Evolutionary conservation across 1,139 yeast species (phyloP).

Genomic region (Saccharomyces hybrid): DNA sequence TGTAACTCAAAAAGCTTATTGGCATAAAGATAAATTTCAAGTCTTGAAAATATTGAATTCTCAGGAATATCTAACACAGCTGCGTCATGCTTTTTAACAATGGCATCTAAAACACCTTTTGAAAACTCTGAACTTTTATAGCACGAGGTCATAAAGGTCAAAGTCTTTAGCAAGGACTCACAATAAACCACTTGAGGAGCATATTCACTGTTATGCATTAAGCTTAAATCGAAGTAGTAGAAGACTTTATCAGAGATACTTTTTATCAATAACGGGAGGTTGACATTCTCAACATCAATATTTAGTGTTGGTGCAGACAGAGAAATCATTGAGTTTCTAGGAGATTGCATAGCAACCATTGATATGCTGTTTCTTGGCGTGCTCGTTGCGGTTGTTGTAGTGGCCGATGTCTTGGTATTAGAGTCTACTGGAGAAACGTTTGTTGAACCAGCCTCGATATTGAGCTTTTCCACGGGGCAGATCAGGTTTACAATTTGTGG

Average conservation of each 20-base stretch:
- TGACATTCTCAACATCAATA: constrained; percentile 20
- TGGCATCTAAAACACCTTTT: constrained; percentile 35
- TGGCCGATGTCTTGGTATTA: not conserved
- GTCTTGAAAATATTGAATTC: constrained; percentile 30
- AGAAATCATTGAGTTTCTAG: constrained; percentile 37
- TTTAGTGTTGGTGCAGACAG: constrained; percentile 9
- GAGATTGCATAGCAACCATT: constrained; percentile 30
- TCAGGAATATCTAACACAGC: constrained; percentile 11
- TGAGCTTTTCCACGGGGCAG: constrained; percentile 27
- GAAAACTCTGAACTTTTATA: constrained; percentile 46
- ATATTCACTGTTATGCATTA: constrained; percentile 57
- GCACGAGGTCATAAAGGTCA: constrained; percentile 52
- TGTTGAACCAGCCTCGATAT: constrained; percentile 10
- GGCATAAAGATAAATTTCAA: constrained; percentile 45
- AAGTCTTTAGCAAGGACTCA: constrained; percentile 58
- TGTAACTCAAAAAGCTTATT: constrained; percentile 39
- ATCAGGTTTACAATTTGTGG: constrained; percentile 40
- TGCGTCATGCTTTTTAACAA: constrained; percentile 30
- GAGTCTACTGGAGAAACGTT: constrained; percentile 10
- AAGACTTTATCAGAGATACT: constrained; percentile 44
- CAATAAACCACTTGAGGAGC: constrained; percentile 79
- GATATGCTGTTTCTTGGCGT: constrained; percentile 22
- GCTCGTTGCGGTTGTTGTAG: constrained; percentile 9
- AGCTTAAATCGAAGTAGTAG: constrained; percentile 52
- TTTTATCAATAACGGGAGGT: constrained; percentile 44